Evolutionary conservation across 2,329 filamentous ascomycete species (phyloP), one percentile per base, ranked within the genome.

Genomic region (Aureobasidium musti): DNA sequence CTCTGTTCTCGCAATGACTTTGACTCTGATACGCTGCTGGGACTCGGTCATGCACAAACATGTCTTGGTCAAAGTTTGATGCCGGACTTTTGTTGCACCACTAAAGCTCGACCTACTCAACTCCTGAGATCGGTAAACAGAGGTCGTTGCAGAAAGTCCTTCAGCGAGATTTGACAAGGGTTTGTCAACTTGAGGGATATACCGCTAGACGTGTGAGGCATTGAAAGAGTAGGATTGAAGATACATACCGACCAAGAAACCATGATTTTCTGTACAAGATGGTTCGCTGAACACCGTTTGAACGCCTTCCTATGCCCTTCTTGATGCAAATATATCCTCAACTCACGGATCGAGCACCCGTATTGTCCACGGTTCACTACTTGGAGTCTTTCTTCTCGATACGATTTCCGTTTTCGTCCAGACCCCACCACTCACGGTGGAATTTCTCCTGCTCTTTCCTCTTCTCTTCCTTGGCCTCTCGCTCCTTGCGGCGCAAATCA

Each of bases 401-500:
- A 59, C 68, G 68, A 63, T 71, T 71, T 23, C 78, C 78, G 10
- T 69, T 23, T 67, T 80, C 78, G 69, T 80, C 78, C 67, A 80
- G 61, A 61, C 75, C 80, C 82, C 82, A 84, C 81, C 81, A 84
- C 71, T 83, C 81, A 70, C 78, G 76, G 71, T 83, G 81, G 63
- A 81, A 80, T 71, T 77, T 78, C 72, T 81, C 78, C 67, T 79
- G 75, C 71, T 79, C 73, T 68, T 73, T 71, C 69, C 79, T 78
- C 72, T 78, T 77, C 68, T 74, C 70, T 70, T 80, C 81, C 69
- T 81, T 79, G 69, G 84, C 82, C 77, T 92, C 88, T 43, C 87
- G 81, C 77, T 89, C 87, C 67, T 81, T 81, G 72, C 87, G 85
- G 66, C 93, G 84, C 79, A 92, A 86, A 72, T 91, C 82, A 61